These are phyloP conservation scores for Prunus fruticosa DNA, from an alignment of 306 rosid genomes.

Conservation along the genomic window DNA sequence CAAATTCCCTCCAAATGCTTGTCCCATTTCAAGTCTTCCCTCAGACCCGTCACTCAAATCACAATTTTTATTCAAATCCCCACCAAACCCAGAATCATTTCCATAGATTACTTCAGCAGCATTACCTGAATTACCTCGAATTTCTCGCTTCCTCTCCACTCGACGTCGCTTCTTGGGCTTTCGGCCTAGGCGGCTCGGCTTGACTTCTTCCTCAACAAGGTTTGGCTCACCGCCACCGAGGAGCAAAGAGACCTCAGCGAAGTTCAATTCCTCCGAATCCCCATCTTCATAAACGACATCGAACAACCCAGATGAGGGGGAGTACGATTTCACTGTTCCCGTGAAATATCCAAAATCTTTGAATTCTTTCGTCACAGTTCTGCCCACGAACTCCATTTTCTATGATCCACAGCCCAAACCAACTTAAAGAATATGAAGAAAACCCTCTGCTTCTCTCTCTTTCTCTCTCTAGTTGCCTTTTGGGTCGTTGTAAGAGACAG, in stretches of 20 bases:
- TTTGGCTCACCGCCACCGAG: conserved; percentile 29
- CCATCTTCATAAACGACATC: conserved; percentile 66
- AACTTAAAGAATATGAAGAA: conserved; percentile 2
- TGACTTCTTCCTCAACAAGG: conserved; percentile 24
- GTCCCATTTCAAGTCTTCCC: conserved; percentile 21
- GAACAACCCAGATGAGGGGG: conserved; percentile 51
- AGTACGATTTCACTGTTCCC: conserved; percentile 79
- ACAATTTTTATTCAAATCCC: conserved; percentile 27
- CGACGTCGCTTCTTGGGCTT: conserved; percentile 74
- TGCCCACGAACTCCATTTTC: conserved; percentile 74
- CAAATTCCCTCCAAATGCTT: conserved; percentile 39
- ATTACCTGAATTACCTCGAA: conserved; percentile 46
- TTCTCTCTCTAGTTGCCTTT: conserved; percentile 12
- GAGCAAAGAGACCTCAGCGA: conserved; percentile 43
- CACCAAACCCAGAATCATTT: conserved; percentile 27
- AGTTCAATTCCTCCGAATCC: conserved; percentile 60
- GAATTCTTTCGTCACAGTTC: conserved; percentile 54
- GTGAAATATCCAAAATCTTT: conserved; percentile 39
- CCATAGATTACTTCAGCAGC: conserved; percentile 29
- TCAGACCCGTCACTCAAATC: conserved; percentile 28
- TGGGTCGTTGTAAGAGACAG: conserved; percentile 5
- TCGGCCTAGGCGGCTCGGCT: conserved; percentile 39
- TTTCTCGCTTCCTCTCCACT: conserved; percentile 24
- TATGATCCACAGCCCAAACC: conserved; percentile 38
- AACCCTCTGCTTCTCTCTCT: conserved; percentile 9